phyloP scores from a whole-genome alignment of 139 green algal genomes.

The Chlorella sp. region DNA sequence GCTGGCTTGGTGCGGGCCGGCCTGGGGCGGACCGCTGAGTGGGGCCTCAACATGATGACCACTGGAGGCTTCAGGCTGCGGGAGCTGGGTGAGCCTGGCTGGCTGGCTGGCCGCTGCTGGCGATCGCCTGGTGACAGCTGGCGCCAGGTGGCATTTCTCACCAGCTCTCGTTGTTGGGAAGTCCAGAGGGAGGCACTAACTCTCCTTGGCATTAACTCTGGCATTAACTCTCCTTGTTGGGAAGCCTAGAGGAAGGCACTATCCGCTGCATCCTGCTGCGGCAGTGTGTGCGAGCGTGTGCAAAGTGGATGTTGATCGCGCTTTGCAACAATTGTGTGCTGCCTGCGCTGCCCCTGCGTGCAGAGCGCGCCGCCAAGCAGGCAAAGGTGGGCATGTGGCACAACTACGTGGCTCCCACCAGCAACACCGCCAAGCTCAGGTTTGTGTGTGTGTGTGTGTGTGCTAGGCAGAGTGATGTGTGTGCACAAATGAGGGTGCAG shows the following conservation, averaged over 20 bases:
- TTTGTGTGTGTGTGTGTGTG: neutral
- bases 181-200: too few species aligned
- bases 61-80: constrained; percentile 72
- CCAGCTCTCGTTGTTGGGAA: too few species aligned
- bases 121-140: neutral
- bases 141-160: too few species aligned
- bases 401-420: constrained; percentile 77
- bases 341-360: neutral
- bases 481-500: neutral
- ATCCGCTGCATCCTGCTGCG: too few species aligned
- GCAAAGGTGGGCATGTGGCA: constrained; percentile 79
- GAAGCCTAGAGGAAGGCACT: too few species aligned
- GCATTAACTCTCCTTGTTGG: too few species aligned
- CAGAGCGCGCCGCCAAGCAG: constrained; percentile 86
- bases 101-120: too few species aligned
- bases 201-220: too few species aligned
- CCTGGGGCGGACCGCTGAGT: constrained; percentile 79
- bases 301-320: neutral
- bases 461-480: too few species aligned
- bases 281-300: neutral
- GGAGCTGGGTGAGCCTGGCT: constrained; percentile 51
- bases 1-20: constrained; percentile 69
- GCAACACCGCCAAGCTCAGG: constrained; percentile 73
- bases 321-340: neutral
- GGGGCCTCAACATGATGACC: constrained; percentile 83